phyloP scores from a whole-genome alignment of 148 eudicot genomes.

The Spergularia marina region DNA sequence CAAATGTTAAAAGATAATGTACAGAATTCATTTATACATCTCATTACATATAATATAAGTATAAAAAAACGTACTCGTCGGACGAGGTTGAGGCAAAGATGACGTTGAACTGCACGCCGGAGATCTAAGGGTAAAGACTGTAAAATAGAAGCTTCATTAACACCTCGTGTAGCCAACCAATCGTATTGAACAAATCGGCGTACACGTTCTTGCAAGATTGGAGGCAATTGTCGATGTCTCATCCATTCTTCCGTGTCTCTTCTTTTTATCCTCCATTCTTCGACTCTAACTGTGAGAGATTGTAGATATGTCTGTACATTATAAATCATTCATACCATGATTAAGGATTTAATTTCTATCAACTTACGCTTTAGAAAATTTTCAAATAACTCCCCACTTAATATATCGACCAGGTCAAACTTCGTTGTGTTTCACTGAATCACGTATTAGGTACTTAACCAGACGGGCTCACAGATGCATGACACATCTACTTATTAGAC shows the following conservation, averaged over 20 bases:
- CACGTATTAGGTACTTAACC: no score
- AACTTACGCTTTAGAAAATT: no score
- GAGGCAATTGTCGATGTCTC: conserved; percentile 84
- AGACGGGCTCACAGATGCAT: no score
- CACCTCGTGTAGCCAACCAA: conserved; percentile 90
- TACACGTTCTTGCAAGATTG: conserved; percentile 70
- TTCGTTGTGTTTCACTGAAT: no score
- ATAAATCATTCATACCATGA: not conserved
- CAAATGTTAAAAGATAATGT: no score
- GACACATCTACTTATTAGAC: no score
- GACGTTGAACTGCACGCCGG: conserved; percentile 80
- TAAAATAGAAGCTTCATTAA: conserved; percentile 68
- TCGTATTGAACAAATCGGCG: conserved; percentile 66
- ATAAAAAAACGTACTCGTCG: conserved; percentile 66
- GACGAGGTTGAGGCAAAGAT: conserved; percentile 81
- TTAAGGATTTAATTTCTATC: not conserved
- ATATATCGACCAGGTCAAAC: no score
- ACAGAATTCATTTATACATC: no score
- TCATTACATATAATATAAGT: conserved; percentile 6
- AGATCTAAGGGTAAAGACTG: conserved; percentile 74
- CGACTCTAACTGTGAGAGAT: conserved; percentile 71
- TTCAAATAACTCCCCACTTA: no score
- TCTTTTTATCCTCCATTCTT: conserved; percentile 81
- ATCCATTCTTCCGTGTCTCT: conserved; percentile 96
- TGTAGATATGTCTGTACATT: conserved; percentile 59